These are phyloP conservation scores for Lipomyces chichibuensis DNA, from an alignment of 805 yeast genomes.

Conservation along the genomic window DNA sequence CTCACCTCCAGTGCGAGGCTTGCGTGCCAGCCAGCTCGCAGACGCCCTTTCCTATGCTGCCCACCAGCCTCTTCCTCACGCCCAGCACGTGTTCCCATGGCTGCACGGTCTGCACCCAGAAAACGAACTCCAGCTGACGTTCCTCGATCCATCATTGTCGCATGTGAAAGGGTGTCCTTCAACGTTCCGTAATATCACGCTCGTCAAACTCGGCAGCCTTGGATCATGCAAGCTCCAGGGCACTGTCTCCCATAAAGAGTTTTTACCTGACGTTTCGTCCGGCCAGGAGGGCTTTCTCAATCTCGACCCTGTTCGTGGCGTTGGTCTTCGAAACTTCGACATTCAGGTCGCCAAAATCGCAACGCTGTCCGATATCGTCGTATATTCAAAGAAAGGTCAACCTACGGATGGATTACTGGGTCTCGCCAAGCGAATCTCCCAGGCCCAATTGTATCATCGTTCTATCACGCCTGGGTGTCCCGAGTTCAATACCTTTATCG, in stretches of 20 bases:
- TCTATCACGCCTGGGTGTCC: constrained; percentile 19
- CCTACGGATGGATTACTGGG: constrained; percentile 32
- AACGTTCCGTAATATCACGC: constrained; percentile 26
- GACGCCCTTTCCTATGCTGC: constrained; percentile 40
- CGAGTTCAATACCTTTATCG: constrained; percentile 33
- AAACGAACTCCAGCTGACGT: constrained; percentile 59
- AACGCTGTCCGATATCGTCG: constrained; percentile 69
- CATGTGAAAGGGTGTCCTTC: constrained; percentile 39
- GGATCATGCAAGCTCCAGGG: constrained; percentile 27
- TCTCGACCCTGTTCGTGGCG: constrained; percentile 71
- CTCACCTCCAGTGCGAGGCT: constrained; percentile 28
- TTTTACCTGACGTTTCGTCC: constrained; percentile 22
- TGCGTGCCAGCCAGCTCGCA: constrained; percentile 29
- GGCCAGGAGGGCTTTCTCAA: constrained; percentile 49
- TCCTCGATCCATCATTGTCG: constrained; percentile 43
- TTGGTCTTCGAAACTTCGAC: constrained; percentile 80
- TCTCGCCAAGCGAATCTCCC: constrained; percentile 26
- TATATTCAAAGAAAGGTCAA: constrained; percentile 56
- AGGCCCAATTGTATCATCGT: constrained; percentile 35
- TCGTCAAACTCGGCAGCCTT: constrained; percentile 27
- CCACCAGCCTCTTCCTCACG: constrained; percentile 57
- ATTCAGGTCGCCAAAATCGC: constrained; percentile 83
- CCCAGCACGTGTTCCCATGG: constrained; percentile 83
- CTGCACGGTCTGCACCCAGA: constrained; percentile 72
- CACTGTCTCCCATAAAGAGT: constrained; percentile 35